Evolutionary conservation across 768 basidiomycete genomes (phyloP), one percentile per base, ranked within the genome.

Genomic region (Suillus luteus): DNA sequence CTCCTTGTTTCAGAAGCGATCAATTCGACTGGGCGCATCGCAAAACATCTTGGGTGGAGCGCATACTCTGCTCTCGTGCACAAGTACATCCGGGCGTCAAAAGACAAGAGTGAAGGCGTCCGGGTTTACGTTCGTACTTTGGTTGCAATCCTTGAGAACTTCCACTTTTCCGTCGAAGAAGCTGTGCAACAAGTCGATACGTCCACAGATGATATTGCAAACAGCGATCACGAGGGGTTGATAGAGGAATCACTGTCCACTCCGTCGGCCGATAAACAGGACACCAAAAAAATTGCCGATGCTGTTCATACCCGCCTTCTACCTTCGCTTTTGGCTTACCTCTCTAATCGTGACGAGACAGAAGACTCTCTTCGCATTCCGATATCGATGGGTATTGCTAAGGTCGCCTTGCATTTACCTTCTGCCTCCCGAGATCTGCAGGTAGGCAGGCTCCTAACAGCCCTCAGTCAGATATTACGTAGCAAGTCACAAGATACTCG

Each of bases 401-500:
- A 89, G 58, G 87, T 99, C 24, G 91, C 95, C 2, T 80, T 86
- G 65, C 86, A 92, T 70, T 84, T 99, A 33, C 96, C 97, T 0
- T 76, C 78, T 17, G 75, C 80, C 1, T 76, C 80, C 0, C 85
- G 88, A 11, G 84, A 89, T 40, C 78, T 85, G 0, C 94, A 97
- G 67, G 83, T 95, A 27, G 78, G 85, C 0, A 85, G 89, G 33
- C 79, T 98, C 14, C 72, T 99, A 64, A 98, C 94, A 1, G 86
- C 91, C 27, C 84, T 98, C 62, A 87, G 90, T 69, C 96, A 99
- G 71, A 89, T 91, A 43, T 81, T 99, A 46, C 90, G 94, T n/a
- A 97, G 94, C 74, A 90, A 86, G 68, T 95, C 95, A 15, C 94
- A 96, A 72, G 95, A 98, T 68, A 94, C 93, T 1, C 82, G 97